Percentiles rank a stretch among this genome's conserved stretches.
These are phyloP conservation scores for Sergeia podlipaevii DNA, from an alignment of 208 protist species.

Conservation along the genomic window DNA sequence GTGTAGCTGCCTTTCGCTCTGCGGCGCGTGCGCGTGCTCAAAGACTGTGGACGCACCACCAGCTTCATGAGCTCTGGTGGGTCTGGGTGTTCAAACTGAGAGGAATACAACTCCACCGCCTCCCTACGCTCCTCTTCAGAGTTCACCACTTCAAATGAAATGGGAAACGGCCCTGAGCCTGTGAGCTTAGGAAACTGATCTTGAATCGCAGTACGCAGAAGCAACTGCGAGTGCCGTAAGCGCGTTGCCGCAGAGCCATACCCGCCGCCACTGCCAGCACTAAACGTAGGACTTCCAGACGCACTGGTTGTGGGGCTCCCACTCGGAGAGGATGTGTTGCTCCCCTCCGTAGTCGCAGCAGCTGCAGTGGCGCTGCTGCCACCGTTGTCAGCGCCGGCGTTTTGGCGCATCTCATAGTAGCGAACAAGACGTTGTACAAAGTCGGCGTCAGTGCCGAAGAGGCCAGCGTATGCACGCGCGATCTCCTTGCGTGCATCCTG, in stretches of 20 bases:
- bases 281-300: background rate
- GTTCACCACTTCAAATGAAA: slow-evolving; percentile 67
- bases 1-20: slow-evolving; percentile 70
- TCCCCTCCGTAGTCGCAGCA: background rate
- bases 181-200: slow-evolving; percentile 75
- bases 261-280: no score
- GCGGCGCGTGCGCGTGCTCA: slow-evolving; percentile 71
- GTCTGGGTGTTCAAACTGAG: slow-evolving; percentile 81
- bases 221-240: slow-evolving; percentile 60
- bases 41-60: slow-evolving; percentile 57
- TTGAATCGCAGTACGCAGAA: slow-evolving; percentile 77
- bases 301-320: background rate
- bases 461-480: slow-evolving; percentile 55
- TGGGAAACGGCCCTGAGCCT: slow-evolving; percentile 51
- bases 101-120: slow-evolving; percentile 76
- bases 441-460: slow-evolving; percentile 56
- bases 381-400: background rate
- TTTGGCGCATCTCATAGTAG: slow-evolving; percentile 38
- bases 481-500: slow-evolving; percentile 62
- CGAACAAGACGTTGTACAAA: slow-evolving; percentile 76
- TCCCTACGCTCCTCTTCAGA: slow-evolving; percentile 49
- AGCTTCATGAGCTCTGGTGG: slow-evolving; percentile 62
- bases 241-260: slow-evolving; percentile 10
- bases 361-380: background rate
- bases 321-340: no score